These are phyloP conservation scores for Malania oleifera DNA, from an alignment of 164 flowering plant species.

Conservation along the genomic window DNA sequence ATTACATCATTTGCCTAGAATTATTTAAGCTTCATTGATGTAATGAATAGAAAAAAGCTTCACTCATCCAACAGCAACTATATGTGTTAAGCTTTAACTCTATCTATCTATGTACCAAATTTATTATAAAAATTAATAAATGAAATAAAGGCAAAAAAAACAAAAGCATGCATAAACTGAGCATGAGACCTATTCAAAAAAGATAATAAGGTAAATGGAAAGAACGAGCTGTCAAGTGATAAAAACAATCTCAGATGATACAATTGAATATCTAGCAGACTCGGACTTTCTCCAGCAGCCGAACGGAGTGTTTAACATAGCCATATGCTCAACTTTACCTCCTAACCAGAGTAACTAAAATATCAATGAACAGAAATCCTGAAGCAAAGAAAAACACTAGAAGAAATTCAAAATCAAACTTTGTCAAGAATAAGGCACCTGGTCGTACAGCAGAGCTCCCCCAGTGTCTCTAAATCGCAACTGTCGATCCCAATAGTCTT, in stretches of 20 bases:
- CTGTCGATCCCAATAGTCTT: slow-evolving; percentile 53
- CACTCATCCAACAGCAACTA: too few species aligned
- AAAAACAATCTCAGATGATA: not conserved
- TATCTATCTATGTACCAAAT: too few species aligned
- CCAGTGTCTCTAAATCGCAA: slow-evolving; percentile 44
- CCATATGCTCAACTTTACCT: not conserved
- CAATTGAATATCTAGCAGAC: not conserved
- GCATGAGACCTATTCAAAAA: not conserved
- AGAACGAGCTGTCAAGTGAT: not conserved
- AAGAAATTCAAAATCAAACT: not conserved
- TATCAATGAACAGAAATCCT: not conserved
- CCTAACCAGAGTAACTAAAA: not conserved
- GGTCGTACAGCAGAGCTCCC: slow-evolving; percentile 63
- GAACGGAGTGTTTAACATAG: not conserved
- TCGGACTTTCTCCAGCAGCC: not conserved
- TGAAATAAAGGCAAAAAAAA: too few species aligned
- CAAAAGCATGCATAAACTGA: not conserved
- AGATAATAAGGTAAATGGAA: not conserved
- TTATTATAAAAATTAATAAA: slow-evolving; percentile 6
- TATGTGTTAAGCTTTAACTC: too few species aligned
- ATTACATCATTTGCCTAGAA: too few species aligned
- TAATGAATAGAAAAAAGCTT: too few species aligned
- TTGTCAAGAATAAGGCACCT: slow-evolving; percentile 39
- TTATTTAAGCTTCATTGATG: too few species aligned
- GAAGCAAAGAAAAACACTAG: not conserved